Evolutionary conservation across 208 protist genomes (phyloP).

Genomic region (Leishmania tropica): DNA sequence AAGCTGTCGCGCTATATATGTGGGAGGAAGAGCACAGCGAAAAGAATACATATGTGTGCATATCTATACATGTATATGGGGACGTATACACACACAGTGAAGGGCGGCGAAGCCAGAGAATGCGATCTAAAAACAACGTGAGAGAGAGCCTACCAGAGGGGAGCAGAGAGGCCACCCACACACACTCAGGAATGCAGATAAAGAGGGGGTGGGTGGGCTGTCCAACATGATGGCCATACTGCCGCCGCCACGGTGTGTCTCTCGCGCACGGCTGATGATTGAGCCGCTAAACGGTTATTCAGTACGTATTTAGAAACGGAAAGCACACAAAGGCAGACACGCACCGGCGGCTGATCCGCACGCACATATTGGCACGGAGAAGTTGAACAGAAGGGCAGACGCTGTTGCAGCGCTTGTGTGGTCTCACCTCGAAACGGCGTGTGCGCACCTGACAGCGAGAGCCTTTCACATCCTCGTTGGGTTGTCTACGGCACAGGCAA

Average conservation of each 20-base stretch:
- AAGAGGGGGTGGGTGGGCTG: background rate
- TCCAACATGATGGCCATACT: background rate
- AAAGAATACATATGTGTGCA: too few relatives aligned
- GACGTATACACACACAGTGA: too few relatives aligned
- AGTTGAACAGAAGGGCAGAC: background rate
- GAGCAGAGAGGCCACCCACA: background rate
- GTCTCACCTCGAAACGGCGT: too few relatives aligned
- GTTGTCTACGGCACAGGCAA: too few relatives aligned
- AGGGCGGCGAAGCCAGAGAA: too few relatives aligned
- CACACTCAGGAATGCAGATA: background rate
- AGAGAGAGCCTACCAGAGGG: too few relatives aligned
- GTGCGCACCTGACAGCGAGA: too few relatives aligned
- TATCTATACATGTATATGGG: too few relatives aligned
- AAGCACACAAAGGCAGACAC: background rate
- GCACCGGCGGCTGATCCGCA: background rate
- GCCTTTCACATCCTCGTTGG: too few relatives aligned
- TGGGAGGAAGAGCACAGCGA: too few relatives aligned
- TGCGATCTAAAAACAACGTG: too few relatives aligned
- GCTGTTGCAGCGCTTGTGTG: slow-evolving; percentile 19
- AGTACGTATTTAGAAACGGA: background rate
- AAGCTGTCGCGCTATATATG: too few relatives aligned
- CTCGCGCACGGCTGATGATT: background rate
- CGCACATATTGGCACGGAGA: background rate
- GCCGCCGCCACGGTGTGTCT: background rate
- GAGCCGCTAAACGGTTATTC: background rate